phyloP scores from a whole-genome alignment of 108 stramenopile species.

The Cyclotella atomus region DNA sequence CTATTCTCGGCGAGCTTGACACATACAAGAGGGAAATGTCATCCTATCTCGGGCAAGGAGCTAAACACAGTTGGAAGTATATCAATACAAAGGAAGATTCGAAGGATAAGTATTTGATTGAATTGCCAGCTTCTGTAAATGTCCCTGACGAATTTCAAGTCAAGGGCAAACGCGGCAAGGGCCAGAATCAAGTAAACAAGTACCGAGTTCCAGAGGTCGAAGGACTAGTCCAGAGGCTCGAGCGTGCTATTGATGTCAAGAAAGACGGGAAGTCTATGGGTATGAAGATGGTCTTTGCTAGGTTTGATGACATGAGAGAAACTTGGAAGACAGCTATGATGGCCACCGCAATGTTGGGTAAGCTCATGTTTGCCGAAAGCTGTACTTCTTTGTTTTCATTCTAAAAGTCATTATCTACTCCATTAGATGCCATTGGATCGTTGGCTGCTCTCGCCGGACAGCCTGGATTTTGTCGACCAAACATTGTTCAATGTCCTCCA shows the following conservation, averaged over 20 bases:
- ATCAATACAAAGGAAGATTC: slow-evolving; percentile 85
- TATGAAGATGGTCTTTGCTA: slow-evolving; percentile 94
- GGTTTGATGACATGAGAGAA: slow-evolving; percentile 87
- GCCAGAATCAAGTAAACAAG: slow-evolving; percentile 89
- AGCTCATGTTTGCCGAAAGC: not conserved
- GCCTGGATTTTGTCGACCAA: slow-evolving; percentile 78
- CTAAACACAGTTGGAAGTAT: slow-evolving; percentile 77
- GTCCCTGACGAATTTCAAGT: slow-evolving; percentile 89
- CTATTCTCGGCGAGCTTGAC: slow-evolving; percentile 78
- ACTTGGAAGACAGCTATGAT: slow-evolving; percentile 90
- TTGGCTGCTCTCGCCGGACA: slow-evolving; percentile 84
- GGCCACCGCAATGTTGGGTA: slow-evolving; percentile 80
- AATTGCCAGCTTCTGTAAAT: slow-evolving; percentile 76
- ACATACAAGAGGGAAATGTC: slow-evolving; percentile 87
- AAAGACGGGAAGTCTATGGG: slow-evolving; percentile 88
- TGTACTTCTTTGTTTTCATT: slow-evolving; percentile 5
- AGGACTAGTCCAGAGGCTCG: slow-evolving; percentile 76
- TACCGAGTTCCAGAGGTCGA: slow-evolving; percentile 86
- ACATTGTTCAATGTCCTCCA: slow-evolving; percentile 72
- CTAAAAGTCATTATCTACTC: too few relatives aligned
- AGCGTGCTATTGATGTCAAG: slow-evolving; percentile 80
- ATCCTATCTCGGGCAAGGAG: slow-evolving; percentile 44
- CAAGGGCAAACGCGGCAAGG: slow-evolving; percentile 88
- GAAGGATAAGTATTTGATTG: slow-evolving; percentile 97
- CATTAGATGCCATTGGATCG: slow-evolving; percentile 92